Evolutionary conservation across 2,329 filamentous ascomycete genomes (phyloP), one percentile per base, ranked within the genome.

Genomic region (Alternaria consortialis): DNA sequence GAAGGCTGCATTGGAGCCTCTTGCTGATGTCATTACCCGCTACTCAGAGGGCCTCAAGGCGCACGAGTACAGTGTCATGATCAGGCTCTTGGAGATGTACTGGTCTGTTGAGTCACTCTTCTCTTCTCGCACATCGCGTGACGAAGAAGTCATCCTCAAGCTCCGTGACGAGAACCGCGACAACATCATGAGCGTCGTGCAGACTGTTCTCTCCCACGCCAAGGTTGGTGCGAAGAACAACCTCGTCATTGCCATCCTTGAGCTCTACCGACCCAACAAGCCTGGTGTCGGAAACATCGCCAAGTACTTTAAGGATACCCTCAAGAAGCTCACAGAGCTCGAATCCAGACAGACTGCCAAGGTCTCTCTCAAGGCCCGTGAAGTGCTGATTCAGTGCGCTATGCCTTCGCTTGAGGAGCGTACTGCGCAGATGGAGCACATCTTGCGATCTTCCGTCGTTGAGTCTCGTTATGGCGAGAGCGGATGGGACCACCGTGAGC

Each of bases 401-500:
- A 87, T 99, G 78, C 95, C 95, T 17, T 99, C 95, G 3, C 85
- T 99, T 20, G 95, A 98, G 80, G 95, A 99, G 85, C 90, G 95
- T 70, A 91, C 92, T 27, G 87, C 91, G 7, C 95, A 99, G 83
- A 97, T 99, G 94, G 95, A 98, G 84, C 94, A 98, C 80, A 99
- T 99, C 67, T 86, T 99, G 56, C 92, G 94, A 61, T 97, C 94
- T 27, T 94, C 95, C 0, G 95, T 99, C 23, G 88, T 97, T 7
- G 93, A 99, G 80, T 97, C 94, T n/a, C 90, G 92, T 70, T 99
- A 99, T 75, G 95, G 95, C 61, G 95, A 99, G 85, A 94, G 92
- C 62, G 94, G 94, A 53, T 97, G 92, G 91, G 94, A 97, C 66
- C 95, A 99, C 82, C 87, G 95, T 68, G 92, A 97, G 80, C 95